Evolutionary conservation across 768 basidiomycete genomes (phyloP).

Genomic region (Suillus subaureus): DNA sequence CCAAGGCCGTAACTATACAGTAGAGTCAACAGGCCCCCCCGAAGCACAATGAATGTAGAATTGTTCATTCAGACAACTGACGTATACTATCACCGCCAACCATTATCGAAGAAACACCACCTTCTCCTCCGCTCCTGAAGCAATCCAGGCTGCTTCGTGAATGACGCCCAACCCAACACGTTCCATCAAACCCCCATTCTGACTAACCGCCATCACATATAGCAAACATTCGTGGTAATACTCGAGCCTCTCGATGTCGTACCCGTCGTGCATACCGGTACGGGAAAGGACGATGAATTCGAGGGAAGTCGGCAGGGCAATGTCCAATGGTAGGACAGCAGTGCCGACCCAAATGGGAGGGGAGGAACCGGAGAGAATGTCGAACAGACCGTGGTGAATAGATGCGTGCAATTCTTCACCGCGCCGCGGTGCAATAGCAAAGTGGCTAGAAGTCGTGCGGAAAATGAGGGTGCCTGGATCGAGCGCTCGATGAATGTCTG

Average conservation of each 20-base stretch:
- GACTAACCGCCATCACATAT: constrained; percentile 25
- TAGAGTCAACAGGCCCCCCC: not conserved
- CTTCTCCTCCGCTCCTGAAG: not conserved
- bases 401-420: not conserved
- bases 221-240: constrained; percentile 20
- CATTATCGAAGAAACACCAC: constrained; percentile 1
- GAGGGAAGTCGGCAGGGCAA: constrained; percentile 11
- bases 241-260: constrained; percentile 6
- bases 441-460: constrained; percentile 21
- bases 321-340: constrained; percentile 20
- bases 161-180: constrained; percentile 26
- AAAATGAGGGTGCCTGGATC: constrained; percentile 26
- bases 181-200: constrained; percentile 15
- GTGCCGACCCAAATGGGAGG: constrained; percentile 14
- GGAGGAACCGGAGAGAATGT: constrained; percentile 10
- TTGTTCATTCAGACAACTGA: not conserved
- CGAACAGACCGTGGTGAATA: constrained; percentile 17
- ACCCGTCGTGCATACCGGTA: constrained; percentile 6
- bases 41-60: not conserved
- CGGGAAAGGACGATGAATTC: constrained; percentile 26
- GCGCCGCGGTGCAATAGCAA: constrained; percentile 11
- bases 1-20: not conserved
- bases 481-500: constrained; percentile 4
- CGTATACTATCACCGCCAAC: not conserved
- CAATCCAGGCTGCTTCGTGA: constrained; percentile 21